Percentiles rank a stretch among this genome's conserved stretches.
Evolutionary conservation across 192 early-diverging fungal species (phyloP).

Genomic region (Tieghemiomyces parasiticus): DNA sequence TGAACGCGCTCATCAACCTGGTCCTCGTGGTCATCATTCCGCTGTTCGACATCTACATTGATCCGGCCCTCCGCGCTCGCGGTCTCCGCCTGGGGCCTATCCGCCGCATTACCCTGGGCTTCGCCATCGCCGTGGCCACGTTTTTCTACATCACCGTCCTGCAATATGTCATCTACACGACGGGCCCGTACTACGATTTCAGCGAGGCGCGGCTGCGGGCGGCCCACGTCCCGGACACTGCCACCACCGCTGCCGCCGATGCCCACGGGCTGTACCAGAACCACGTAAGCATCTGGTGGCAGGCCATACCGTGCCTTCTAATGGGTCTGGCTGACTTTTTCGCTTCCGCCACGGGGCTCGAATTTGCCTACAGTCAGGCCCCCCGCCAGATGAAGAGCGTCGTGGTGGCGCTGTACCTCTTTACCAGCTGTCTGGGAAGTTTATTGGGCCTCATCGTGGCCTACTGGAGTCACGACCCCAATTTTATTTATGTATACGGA

Average conservation of each 20-base stretch:
- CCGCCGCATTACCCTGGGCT: slow-evolving; percentile 47
- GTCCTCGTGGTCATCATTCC: slow-evolving; percentile 53
- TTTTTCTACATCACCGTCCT: slow-evolving; percentile 45
- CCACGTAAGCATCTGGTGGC: slow-evolving; percentile 37
- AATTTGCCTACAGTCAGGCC: slow-evolving; percentile 51
- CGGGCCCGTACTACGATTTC: slow-evolving; percentile 33
- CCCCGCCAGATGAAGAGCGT: slow-evolving; percentile 48
- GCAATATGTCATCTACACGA: slow-evolving; percentile 44
- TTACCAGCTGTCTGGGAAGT: slow-evolving; percentile 34
- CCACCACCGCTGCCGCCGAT: too few species aligned
- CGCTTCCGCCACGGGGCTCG: slow-evolving; percentile 49
- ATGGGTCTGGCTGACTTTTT: slow-evolving; percentile 53
- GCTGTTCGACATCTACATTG: slow-evolving; percentile 42
- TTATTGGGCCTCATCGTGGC: slow-evolving; percentile 40
- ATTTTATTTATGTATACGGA: slow-evolving; percentile 22
- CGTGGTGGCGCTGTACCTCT: slow-evolving; percentile 53
- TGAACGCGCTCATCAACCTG: slow-evolving; percentile 53
- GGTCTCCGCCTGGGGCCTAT: slow-evolving; percentile 41
- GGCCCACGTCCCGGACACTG: too few species aligned
- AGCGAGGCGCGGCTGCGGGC: slow-evolving; percentile 19
- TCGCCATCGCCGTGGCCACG: slow-evolving; percentile 35
- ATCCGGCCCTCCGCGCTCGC: slow-evolving; percentile 36
- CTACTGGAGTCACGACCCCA: slow-evolving; percentile 38
- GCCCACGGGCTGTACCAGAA: slow-evolving; percentile 20
- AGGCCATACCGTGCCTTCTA: slow-evolving; percentile 41